Conservation (phyloP, 75 land plant species). For the Cryptomeria japonica region DNA sequence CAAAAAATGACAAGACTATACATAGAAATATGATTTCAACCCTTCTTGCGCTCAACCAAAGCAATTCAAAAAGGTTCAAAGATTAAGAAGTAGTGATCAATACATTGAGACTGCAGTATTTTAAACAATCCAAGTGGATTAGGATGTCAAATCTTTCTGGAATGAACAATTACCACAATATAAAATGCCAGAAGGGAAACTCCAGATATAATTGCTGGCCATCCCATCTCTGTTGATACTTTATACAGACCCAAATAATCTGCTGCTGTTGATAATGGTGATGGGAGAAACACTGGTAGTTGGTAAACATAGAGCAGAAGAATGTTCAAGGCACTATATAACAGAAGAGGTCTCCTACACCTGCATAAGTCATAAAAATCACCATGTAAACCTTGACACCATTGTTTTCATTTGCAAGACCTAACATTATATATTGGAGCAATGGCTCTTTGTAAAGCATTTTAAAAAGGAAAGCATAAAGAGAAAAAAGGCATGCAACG, state of each 20-base stretch:
- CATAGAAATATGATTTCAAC: background rate
- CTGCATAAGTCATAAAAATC: constrained; percentile 39
- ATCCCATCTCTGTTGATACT: constrained; percentile 42
- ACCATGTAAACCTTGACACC: constrained; percentile 1
- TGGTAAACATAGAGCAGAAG: constrained; percentile 77
- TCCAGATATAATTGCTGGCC: constrained; percentile 66
- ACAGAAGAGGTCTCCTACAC: constrained; percentile 73
- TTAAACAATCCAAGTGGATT: background rate
- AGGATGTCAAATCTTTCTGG: background rate
- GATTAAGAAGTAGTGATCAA: background rate
- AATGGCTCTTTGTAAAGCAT: too few relatives aligned
- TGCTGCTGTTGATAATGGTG: constrained; percentile 28
- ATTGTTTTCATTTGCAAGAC: background rate
- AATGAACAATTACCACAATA: constrained; percentile 58
- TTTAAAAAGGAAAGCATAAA: background rate
- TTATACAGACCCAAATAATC: constrained; percentile 74
- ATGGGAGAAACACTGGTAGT: constrained; percentile 62
- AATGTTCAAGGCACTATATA: constrained; percentile 66
- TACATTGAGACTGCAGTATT: background rate
- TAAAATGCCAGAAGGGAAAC: constrained; percentile 73
- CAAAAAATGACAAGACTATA: background rate
- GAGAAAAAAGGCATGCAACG: background rate
- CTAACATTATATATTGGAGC: background rate
- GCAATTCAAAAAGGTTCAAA: background rate
- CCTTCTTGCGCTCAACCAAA: background rate